Percentiles rank a stretch among this genome's conserved stretches.
phyloP scores from a whole-genome alignment of 768 basidiomycete genomes.

The Tephrocybe rancida region DNA sequence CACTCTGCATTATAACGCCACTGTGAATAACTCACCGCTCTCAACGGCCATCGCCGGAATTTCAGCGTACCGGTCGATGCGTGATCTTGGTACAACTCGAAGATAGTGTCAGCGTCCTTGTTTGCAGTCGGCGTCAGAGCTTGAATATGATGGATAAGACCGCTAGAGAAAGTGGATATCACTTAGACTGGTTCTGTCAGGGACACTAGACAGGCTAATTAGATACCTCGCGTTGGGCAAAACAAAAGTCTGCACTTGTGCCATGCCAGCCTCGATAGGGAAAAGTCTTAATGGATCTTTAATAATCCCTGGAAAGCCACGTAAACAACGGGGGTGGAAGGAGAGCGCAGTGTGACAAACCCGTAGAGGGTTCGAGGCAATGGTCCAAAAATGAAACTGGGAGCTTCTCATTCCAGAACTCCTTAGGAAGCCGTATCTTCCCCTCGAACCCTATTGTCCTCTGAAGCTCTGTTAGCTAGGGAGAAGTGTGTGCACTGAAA shows the following conservation, averaged over 20 bases:
- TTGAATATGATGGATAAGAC: slow-evolving; percentile 62
- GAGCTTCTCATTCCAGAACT: slow-evolving; percentile 35
- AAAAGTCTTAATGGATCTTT: slow-evolving; percentile 23
- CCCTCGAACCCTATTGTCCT: slow-evolving; percentile 21
- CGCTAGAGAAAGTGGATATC: slow-evolving; percentile 37
- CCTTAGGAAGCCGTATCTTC: slow-evolving; percentile 33
- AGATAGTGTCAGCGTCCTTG: slow-evolving; percentile 58
- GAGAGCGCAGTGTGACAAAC: slow-evolving; percentile 19
- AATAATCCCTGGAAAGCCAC: slow-evolving; percentile 30
- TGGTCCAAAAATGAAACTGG: slow-evolving; percentile 33
- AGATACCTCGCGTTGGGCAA: slow-evolving; percentile 50
- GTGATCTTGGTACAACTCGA: slow-evolving; percentile 67
- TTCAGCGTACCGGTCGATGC: slow-evolving; percentile 54
- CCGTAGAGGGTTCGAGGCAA: slow-evolving; percentile 30
- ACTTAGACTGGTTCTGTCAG: background rate
- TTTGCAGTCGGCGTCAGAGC: slow-evolving; percentile 38
- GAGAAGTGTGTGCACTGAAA: background rate
- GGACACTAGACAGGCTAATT: background rate
- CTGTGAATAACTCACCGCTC: slow-evolving; percentile 47
- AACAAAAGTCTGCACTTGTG: slow-evolving; percentile 46
- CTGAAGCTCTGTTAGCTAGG: slow-evolving; percentile 14
- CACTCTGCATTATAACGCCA: background rate
- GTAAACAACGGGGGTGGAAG: background rate
- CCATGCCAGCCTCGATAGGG: slow-evolving; percentile 20
- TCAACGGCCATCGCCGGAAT: slow-evolving; percentile 75